phyloP scores from a whole-genome alignment of 306 rosid genomes.

The Lotus japonicus region DNA sequence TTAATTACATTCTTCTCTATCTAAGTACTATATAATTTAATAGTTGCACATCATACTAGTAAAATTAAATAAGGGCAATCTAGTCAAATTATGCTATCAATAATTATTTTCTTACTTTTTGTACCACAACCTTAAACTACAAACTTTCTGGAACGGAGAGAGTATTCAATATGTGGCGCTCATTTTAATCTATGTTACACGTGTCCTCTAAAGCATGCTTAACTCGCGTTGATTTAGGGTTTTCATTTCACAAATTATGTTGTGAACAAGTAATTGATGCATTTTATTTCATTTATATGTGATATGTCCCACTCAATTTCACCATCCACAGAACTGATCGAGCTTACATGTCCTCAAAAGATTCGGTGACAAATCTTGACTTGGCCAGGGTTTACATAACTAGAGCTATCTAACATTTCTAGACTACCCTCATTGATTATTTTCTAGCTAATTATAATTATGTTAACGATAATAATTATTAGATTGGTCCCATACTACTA shows the following conservation, averaged over 20 bases:
- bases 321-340: too few relatives aligned
- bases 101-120: too few relatives aligned
- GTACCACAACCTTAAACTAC: too few relatives aligned
- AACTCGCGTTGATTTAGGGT: slow-evolving; percentile 47
- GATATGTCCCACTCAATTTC: slow-evolving; percentile 5
- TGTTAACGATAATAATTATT: background rate
- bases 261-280: background rate
- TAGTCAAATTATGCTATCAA: too few relatives aligned
- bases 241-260: background rate
- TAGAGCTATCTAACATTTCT: background rate
- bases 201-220: slow-evolving; percentile 19
- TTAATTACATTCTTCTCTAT: too few relatives aligned
- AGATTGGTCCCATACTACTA: background rate
- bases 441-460: background rate
- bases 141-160: too few relatives aligned
- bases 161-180: background rate
- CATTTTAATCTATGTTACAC: background rate
- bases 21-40: too few relatives aligned
- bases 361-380: background rate
- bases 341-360: too few relatives aligned
- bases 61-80: too few relatives aligned
- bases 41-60: too few relatives aligned
- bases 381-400: background rate
- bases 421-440: background rate
- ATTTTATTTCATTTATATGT: background rate